phyloP scores from a whole-genome alignment of 2,329 filamentous ascomycete genomes.

The Myriosclerotinia scirpicola region DNA sequence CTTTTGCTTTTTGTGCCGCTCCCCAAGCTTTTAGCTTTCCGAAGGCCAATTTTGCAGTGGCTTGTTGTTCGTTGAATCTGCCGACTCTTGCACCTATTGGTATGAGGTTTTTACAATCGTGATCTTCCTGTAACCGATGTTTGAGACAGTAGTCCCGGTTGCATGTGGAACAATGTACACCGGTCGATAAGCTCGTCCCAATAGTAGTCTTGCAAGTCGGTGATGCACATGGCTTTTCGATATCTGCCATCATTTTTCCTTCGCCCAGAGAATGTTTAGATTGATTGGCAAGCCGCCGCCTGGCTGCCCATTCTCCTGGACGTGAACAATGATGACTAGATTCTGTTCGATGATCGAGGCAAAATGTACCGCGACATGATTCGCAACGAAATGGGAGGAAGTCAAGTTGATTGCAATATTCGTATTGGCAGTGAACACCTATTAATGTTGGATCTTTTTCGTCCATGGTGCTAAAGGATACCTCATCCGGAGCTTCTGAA shows the following conservation, averaged over 20 bases:
- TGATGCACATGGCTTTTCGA: constrained; percentile 67
- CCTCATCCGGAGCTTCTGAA: constrained; percentile 45
- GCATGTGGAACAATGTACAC: constrained; percentile 70
- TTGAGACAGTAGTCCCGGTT: constrained; percentile 75
- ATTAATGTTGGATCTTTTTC: constrained; percentile 79
- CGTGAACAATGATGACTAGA: constrained; percentile 69
- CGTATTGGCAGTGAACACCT: constrained; percentile 85
- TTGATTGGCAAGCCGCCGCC: constrained; percentile 55
- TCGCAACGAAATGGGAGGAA: constrained; percentile 95
- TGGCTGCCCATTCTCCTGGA: constrained; percentile 61
- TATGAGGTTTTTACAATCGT: constrained; percentile 78
- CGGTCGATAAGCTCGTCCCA: constrained; percentile 64
- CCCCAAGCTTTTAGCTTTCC: constrained; percentile 80
- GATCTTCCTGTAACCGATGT: constrained; percentile 75
- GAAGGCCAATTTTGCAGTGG: constrained; percentile 72
- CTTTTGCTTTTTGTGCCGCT: constrained; percentile 64
- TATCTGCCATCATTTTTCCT: constrained; percentile 53
- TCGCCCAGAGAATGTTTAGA: constrained; percentile 55
- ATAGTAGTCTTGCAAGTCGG: constrained; percentile 68
- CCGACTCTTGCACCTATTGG: constrained; percentile 54
- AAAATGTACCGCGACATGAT: constrained; percentile 81
- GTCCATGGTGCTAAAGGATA: constrained; percentile 71
- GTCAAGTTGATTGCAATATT: constrained; percentile 91
- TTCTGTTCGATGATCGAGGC: constrained; percentile 91
- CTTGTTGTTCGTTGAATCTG: constrained; percentile 50